phyloP scores from a whole-genome alignment of 345 rosid species.

The Carallia pectinifolia region DNA sequence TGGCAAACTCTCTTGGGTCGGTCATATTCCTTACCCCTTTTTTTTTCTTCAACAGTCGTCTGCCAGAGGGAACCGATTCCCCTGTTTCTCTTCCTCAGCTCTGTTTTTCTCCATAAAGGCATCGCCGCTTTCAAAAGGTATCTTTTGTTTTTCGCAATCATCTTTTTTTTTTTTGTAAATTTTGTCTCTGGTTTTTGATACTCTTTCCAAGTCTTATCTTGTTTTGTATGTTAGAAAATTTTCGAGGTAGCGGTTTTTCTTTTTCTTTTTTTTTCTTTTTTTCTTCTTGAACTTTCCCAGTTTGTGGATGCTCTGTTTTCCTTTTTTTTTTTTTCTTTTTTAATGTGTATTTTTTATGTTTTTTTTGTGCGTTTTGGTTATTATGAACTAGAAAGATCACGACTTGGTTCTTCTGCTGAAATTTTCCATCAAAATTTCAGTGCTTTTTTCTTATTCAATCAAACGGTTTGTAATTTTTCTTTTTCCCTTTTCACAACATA shows the following conservation, averaged over 20 bases:
- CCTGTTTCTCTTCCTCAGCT: slow-evolving; percentile 4
- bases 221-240: slow-evolving; percentile 3
- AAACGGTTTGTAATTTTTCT: not conserved
- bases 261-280: not conserved
- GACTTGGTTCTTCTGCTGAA: not conserved
- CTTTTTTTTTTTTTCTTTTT: not conserved
- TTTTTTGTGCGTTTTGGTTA: not conserved
- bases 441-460: not conserved
- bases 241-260: not conserved
- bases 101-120: slow-evolving; percentile 20
- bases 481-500: too few relatives aligned
- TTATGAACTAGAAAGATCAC: not conserved
- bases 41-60: not conserved
- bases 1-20: slow-evolving; percentile 16
- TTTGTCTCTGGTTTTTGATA: not conserved
- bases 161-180: not conserved
- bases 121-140: slow-evolving; percentile 29
- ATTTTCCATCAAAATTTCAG: not conserved
- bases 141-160: slow-evolving; percentile 6
- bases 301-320: not conserved
- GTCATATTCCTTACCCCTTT: slow-evolving; percentile 5
- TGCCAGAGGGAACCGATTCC: not conserved
- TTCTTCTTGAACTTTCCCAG: not conserved
- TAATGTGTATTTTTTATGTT: not conserved
- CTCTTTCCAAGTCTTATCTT: not conserved